Base-by-base conservation (phyloP, 805 yeast species). In the Hyphopichia homilentoma region DNA sequence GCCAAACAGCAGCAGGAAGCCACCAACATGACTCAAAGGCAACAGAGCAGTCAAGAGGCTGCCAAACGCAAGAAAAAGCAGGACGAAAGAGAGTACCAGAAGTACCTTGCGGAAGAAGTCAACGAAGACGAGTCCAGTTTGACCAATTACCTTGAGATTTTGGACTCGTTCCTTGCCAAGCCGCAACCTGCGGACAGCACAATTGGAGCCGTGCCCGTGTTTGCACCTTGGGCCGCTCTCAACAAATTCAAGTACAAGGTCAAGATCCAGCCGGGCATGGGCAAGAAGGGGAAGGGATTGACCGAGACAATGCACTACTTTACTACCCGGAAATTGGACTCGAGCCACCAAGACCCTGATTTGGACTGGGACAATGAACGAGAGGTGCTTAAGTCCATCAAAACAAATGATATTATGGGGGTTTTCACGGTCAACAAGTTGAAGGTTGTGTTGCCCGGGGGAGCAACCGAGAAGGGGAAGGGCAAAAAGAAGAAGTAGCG, bases 151-250 rank as follows among this genome's bases (percentile, higher is more conserved):
- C 53, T 67, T 33, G 65, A 65, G 26, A 70, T 72, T 20, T 52
- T 68, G 5, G 80, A 73, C 43, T 49, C 66, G 3, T 53, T 75
- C 16, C 48, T 72, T 16, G 35, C 65, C 11, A 67, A 71, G 21
- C 79, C 79, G 1, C 52, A 58, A 7, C 48, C 61, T 18, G 51
- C 60, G 1, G 95, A 84, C 48, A 60, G 48, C 3, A 61, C 84
- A 7, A 47, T 67, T 7, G 84, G 79, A 36, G 77, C 84, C 5
- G 73, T 90, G 8, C 94, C 96, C 1, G 79, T 86, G 13, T 90
- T 88, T 68, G 97, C 93, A 0, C 98, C 98, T 2, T 93, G 96
- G 96, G 59, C 75, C 8, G 72, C 97, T 0, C 55, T 93, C 41
- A 70, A 65, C 38, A 83, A 83, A 52, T 76, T 71, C 55, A 80